Percentiles rank a stretch among this genome's conserved stretches.
Evolutionary conservation across 1,139 yeast species (phyloP).

Genomic region (Candida mesenterica): DNA sequence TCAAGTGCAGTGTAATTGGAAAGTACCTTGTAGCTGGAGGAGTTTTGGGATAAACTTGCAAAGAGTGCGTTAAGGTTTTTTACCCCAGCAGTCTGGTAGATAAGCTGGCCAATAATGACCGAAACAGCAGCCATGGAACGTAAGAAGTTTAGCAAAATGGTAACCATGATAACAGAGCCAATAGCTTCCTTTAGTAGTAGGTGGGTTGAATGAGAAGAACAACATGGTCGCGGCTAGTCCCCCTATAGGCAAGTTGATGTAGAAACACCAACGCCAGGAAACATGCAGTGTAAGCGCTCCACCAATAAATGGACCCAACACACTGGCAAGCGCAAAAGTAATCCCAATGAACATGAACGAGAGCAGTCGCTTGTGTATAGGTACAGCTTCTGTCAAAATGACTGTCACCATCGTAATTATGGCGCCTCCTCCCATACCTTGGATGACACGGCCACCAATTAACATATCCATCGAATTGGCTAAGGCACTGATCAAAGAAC

Average conservation of each 20-base stretch:
- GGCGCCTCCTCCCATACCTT: conserved; percentile 25
- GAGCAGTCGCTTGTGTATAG: conserved; percentile 18
- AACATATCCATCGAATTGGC: conserved; percentile 38
- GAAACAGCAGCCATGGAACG: conserved; percentile 21
- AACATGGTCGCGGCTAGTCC: conserved; percentile 52
- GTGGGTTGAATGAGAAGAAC: conserved; percentile 53
- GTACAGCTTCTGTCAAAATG: conserved; percentile 37
- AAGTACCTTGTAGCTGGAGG: conserved; percentile 18
- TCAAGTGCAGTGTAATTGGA: conserved; percentile 16
- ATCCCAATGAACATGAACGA: conserved; percentile 20
- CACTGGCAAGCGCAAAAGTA: conserved; percentile 21
- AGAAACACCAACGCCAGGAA: conserved; percentile 79
- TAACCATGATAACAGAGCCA: conserved; percentile 20
- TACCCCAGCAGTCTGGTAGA: conserved; percentile 14
- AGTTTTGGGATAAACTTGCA: conserved; percentile 12
- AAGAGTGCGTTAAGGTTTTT: conserved; percentile 20
- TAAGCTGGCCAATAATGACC: conserved; percentile 17
- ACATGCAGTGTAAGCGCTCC: conserved; percentile 31
- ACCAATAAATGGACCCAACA: conserved; percentile 26
- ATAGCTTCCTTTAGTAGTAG: conserved; percentile 40
- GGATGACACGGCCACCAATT: conserved; percentile 62
- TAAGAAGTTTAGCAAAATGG: conserved; percentile 19
- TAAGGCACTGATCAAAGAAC: conserved; percentile 43
- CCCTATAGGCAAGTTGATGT: conserved; percentile 67
- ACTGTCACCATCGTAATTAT: conserved; percentile 19